Evolutionary conservation across 2,329 filamentous ascomycete genomes (phyloP).

Genomic region (Coniochaeta sp.): DNA sequence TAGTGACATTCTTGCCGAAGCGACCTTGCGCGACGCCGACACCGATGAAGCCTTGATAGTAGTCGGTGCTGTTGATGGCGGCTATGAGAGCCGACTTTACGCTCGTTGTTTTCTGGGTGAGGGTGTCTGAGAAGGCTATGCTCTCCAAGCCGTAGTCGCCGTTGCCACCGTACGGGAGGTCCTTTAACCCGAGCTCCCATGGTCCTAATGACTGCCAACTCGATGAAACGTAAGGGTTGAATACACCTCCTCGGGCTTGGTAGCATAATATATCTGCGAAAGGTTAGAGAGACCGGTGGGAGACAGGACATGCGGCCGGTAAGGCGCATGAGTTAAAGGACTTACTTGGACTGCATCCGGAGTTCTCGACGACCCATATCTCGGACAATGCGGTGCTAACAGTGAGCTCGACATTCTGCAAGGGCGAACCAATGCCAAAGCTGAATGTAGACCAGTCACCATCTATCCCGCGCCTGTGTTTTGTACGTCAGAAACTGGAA

Average conservation of each 20-base stretch:
- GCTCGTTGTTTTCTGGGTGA: slow-evolving; percentile 27
- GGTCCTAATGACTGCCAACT: slow-evolving; percentile 53
- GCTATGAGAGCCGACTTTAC: slow-evolving; percentile 42
- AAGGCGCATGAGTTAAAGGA: too few relatives aligned
- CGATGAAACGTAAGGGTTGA: slow-evolving; percentile 43
- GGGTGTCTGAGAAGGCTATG: slow-evolving; percentile 31
- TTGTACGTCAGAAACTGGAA: slow-evolving; percentile 10
- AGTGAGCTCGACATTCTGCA: slow-evolving; percentile 41
- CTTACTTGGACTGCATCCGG: slow-evolving; percentile 47
- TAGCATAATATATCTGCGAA: slow-evolving; percentile 45
- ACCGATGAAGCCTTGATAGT: slow-evolving; percentile 48
- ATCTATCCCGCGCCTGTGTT: slow-evolving; percentile 60
- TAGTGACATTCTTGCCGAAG: slow-evolving; percentile 41
- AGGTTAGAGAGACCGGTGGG: neutral
- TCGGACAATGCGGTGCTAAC: slow-evolving; percentile 65
- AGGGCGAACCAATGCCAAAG: slow-evolving; percentile 43
- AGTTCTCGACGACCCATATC: slow-evolving; percentile 59
- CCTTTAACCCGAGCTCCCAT: slow-evolving; percentile 52
- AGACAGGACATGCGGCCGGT: too few relatives aligned
- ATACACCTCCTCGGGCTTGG: slow-evolving; percentile 51
- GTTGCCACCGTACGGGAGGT: slow-evolving; percentile 52
- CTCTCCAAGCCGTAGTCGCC: slow-evolving; percentile 57
- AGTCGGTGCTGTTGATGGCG: slow-evolving; percentile 47
- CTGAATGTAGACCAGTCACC: slow-evolving; percentile 66
- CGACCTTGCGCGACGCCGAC: slow-evolving; percentile 47